These are phyloP conservation scores for Triticum urartu DNA, from an alignment of 176 grass and related monocot genomes.

Conservation along the genomic window DNA sequence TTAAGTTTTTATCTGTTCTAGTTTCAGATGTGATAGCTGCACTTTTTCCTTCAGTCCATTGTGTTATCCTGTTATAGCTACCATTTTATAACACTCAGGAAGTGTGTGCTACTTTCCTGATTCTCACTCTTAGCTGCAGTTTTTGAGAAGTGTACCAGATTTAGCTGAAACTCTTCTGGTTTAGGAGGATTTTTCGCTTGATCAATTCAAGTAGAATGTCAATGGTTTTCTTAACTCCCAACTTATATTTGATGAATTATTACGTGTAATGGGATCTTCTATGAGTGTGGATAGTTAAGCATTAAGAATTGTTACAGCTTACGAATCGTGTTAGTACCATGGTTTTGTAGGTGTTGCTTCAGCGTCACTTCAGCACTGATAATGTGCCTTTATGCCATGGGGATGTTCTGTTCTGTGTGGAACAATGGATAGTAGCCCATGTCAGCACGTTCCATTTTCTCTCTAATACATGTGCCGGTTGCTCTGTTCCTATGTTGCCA, in stretches of 20 bases:
- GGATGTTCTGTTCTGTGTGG: neutral
- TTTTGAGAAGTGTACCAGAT: neutral
- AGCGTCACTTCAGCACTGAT: neutral
- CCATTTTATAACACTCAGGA: conserved; percentile 3
- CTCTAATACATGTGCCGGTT: neutral
- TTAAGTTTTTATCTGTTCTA: neutral
- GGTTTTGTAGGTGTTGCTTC: neutral
- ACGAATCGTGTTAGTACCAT: neutral
- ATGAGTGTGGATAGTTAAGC: neutral
- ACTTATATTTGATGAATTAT: conserved; percentile 1
- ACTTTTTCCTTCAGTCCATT: neutral
- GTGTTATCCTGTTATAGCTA: neutral
- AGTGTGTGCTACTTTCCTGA: neutral
- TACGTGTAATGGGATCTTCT: neutral
- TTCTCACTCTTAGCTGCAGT: neutral
- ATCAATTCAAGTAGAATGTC: conserved; percentile 17
- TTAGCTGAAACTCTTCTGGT: conserved; percentile 14
- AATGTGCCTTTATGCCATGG: neutral
- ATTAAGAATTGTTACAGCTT: neutral
- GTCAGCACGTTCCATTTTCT: neutral
- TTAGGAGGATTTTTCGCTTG: neutral
- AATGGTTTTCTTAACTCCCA: neutral
- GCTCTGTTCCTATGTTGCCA: neutral
- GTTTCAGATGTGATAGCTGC: conserved; percentile 2
- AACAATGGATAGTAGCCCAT: neutral